Evolutionary conservation across 257 asterid genomes (phyloP).

Genomic region (Przewalskia tangutica): DNA sequence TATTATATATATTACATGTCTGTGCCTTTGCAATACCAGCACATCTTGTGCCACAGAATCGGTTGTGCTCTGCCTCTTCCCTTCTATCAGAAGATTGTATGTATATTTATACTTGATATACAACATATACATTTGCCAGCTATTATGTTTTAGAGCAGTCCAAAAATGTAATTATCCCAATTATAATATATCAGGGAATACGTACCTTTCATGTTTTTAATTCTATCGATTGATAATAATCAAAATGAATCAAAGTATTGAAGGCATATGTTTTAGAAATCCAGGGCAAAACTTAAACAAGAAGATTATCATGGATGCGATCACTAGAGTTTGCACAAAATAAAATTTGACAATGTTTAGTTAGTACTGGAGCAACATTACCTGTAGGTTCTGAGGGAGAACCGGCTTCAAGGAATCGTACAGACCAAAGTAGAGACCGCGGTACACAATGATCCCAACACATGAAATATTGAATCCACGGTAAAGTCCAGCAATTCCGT

Average conservation of each 20-base stretch:
- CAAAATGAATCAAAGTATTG: neutral
- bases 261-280: neutral
- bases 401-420: constrained; percentile 40
- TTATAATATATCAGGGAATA: neutral
- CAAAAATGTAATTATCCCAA: too few relatives aligned
- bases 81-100: too few relatives aligned
- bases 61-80: too few relatives aligned
- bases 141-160: too few relatives aligned
- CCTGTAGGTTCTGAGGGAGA: constrained; percentile 28
- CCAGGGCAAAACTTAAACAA: neutral
- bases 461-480: constrained; percentile 42
- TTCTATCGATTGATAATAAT: neutral
- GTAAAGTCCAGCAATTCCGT: constrained; percentile 37
- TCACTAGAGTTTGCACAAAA: neutral
- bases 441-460: constrained; percentile 40
- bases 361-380: neutral
- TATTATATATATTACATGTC: too few relatives aligned
- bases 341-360: neutral
- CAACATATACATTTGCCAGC: too few relatives aligned
- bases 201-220: neutral
- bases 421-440: constrained; percentile 40
- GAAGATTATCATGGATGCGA: neutral
- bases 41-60: too few relatives aligned
- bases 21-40: too few relatives aligned
- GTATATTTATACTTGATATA: too few relatives aligned